These are phyloP conservation scores for Dictyostelium capitatum DNA, from an alignment of 78 protist species.

Conservation along the genomic window DNA sequence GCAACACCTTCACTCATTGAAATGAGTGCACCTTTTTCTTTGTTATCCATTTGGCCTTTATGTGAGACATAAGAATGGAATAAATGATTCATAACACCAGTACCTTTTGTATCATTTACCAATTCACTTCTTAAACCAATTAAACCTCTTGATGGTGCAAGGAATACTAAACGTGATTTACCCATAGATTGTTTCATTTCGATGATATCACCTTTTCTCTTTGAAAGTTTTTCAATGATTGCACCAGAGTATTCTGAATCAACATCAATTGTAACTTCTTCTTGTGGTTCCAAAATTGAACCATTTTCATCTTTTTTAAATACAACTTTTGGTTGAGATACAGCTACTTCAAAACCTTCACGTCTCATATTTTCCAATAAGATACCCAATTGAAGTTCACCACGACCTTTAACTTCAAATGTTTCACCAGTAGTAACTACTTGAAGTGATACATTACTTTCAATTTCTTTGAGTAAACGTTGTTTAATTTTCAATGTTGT, in stretches of 20 bases:
- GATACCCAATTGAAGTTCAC: conserved; percentile 95
- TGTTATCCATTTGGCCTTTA: conserved; percentile 68
- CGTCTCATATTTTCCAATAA: conserved; percentile 95
- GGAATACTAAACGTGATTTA: conserved; percentile 75
- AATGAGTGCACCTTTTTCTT: conserved; percentile 88
- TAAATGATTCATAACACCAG: conserved; percentile 85
- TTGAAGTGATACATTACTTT: conserved; percentile 89
- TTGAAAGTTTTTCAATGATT: conserved; percentile 80
- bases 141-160: conserved; percentile 88
- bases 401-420: conserved; percentile 92
- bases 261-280: conserved; percentile 87
- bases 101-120: conserved; percentile 88
- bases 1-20: conserved; percentile 86
- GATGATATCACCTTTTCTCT: conserved; percentile 75
- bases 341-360: conserved; percentile 93
- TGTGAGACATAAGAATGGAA: conserved; percentile 85
- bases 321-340: conserved; percentile 85
- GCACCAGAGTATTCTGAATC: conserved; percentile 83
- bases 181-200: conserved; percentile 72
- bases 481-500: conserved; percentile 79
- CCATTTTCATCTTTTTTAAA: conserved; percentile 44
- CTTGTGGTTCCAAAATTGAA: conserved; percentile 59
- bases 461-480: conserved; percentile 88
- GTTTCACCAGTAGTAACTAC: conserved; percentile 67
- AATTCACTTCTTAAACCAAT: conserved; percentile 83